These are phyloP conservation scores for Ocimum tenuiflorum DNA, from an alignment of 257 asterid species.

Conservation along the genomic window DNA sequence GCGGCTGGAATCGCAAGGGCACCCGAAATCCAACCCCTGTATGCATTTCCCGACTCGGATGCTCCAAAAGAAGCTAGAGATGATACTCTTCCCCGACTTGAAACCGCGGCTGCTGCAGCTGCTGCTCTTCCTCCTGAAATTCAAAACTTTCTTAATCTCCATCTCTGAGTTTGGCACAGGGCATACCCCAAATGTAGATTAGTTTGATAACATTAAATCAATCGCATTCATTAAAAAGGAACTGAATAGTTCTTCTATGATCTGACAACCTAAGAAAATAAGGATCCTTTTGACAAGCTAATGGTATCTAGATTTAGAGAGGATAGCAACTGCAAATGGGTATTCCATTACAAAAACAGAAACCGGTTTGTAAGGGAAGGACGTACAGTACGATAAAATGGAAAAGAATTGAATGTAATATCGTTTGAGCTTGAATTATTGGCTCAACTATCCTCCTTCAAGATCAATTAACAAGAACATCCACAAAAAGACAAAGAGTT, in stretches of 20 bases:
- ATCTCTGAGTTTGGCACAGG: neutral
- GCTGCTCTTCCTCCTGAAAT: conserved; percentile 66
- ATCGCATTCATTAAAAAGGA: neutral
- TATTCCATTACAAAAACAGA: no score
- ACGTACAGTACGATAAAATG: neutral
- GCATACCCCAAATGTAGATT: neutral
- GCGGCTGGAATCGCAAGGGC: conserved; percentile 81
- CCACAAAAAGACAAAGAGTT: neutral
- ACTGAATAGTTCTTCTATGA: neutral
- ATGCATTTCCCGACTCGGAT: conserved; percentile 53
- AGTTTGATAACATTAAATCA: neutral
- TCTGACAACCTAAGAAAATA: neutral
- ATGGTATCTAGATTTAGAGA: neutral
- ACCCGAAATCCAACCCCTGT: conserved; percentile 63
- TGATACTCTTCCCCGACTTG: conserved; percentile 55
- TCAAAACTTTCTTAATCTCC: conserved; percentile 16
- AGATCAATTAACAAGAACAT: conserved; percentile 9
- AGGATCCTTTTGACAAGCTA: neutral
- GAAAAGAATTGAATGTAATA: neutral
- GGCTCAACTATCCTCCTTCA: neutral
- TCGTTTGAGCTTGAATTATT: neutral
- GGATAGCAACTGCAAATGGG: no score
- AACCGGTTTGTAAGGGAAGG: no score
- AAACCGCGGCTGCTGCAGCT: conserved; percentile 66
- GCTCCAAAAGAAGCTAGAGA: conserved; percentile 57